A percentile compares a stretch with the other conserved stretches of the same genome.
Evolutionary conservation across 305 asterid species (phyloP).

Genomic region (Fraxinus sp.): DNA sequence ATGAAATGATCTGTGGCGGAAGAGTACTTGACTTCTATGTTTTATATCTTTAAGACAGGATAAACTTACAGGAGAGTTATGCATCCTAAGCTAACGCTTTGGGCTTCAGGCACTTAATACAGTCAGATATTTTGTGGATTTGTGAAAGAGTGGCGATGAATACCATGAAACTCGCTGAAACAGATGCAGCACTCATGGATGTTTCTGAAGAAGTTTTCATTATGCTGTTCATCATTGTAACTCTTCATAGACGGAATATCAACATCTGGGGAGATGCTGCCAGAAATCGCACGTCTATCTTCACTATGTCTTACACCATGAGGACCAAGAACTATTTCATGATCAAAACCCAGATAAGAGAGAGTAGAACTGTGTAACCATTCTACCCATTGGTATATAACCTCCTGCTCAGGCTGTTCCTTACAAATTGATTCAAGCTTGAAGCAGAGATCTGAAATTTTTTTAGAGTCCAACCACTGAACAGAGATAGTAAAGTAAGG

Average conservation of each 20-base stretch:
- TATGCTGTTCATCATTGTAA: slow-evolving; percentile 67
- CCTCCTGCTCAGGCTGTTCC: slow-evolving; percentile 72
- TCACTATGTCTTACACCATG: slow-evolving; percentile 36
- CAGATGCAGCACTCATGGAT: slow-evolving; percentile 82
- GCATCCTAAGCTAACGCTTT: slow-evolving; percentile 2
- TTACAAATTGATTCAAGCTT: slow-evolving; percentile 79
- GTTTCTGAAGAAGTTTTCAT: slow-evolving; percentile 61
- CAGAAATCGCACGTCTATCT: slow-evolving; percentile 74
- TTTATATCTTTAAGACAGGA: background rate
- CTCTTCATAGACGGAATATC: slow-evolving; percentile 70
- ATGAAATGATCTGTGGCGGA: slow-evolving; percentile 1
- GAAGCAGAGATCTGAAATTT: slow-evolving; percentile 62
- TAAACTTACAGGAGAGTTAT: background rate
- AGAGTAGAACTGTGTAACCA: slow-evolving; percentile 72
- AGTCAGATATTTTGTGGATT: background rate
- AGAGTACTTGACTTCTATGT: background rate
- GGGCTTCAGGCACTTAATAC: background rate
- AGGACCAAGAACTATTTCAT: slow-evolving; percentile 70
- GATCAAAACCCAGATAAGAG: slow-evolving; percentile 66
- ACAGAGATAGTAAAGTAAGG: slow-evolving; percentile 69
- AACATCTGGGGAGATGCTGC: slow-evolving; percentile 56
- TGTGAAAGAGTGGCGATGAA: slow-evolving; percentile 8
- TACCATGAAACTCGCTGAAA: slow-evolving; percentile 74
- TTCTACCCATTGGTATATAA: slow-evolving; percentile 84
- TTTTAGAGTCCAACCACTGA: slow-evolving; percentile 60